Conservation (phyloP, 108 stramenopile genomes). For the Halocafeteria seosinensis region DNA sequence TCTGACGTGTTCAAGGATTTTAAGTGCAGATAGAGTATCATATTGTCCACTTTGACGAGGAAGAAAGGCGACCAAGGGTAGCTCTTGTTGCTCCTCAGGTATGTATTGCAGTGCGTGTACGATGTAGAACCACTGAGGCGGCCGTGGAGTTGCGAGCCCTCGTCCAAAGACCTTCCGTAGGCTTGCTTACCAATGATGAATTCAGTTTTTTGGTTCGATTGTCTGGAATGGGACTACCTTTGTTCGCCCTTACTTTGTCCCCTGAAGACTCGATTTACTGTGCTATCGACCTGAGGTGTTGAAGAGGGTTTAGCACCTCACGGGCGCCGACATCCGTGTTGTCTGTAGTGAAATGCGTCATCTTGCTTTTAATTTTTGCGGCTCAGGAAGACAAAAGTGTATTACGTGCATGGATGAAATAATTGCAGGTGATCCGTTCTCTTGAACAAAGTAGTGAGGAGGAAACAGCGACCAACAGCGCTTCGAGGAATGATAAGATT, state of each 20-base stretch:
- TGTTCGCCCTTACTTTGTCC: too few species aligned
- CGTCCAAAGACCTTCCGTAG: too few species aligned
- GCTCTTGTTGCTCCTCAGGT: slow-evolving; percentile 56
- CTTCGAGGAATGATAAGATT: slow-evolving; percentile 14
- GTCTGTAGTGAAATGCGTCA: not conserved
- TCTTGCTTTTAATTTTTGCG: not conserved
- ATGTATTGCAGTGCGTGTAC: too few species aligned
- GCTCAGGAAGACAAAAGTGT: not conserved
- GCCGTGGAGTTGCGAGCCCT: too few species aligned
- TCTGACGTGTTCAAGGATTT: too few species aligned
- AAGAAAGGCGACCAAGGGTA: slow-evolving; percentile 54
- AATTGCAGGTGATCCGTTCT: slow-evolving; percentile 50
- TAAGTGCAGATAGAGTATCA: slow-evolving; percentile 36
- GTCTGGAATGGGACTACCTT: too few species aligned
- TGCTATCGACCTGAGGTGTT: too few species aligned
- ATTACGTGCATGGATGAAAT: not conserved
- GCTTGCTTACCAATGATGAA: too few species aligned
- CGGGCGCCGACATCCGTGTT: slow-evolving; percentile 45
- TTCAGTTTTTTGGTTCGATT: too few species aligned
- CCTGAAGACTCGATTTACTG: too few species aligned
- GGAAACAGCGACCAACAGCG: slow-evolving; percentile 45
- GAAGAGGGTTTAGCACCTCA: too few species aligned
- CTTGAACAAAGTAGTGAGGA: slow-evolving; percentile 65
- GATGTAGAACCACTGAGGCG: too few species aligned
- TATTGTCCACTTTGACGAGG: slow-evolving; percentile 59